Base-by-base conservation (phyloP, 2,329 filamentous ascomycete species). In the Ophiostoma piceae region DNA sequence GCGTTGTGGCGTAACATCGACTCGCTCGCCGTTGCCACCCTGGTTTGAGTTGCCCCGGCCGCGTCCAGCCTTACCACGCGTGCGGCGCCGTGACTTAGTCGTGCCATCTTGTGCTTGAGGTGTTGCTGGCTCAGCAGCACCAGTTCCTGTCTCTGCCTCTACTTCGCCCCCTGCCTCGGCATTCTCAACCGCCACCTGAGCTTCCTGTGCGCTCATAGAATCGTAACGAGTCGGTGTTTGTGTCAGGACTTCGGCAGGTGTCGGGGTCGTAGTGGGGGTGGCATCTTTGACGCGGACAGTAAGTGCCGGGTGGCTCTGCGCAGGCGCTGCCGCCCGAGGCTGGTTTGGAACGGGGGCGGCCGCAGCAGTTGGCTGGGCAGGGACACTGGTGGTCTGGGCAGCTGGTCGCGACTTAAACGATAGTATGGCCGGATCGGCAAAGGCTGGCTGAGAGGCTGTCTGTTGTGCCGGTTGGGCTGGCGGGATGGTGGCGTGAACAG, bases 41-140 rank as follows among this genome's bases (percentile, higher is more conserved):
- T 32, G 54, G 11, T n/a, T 72, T 3, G 74, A 73, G 54, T 6
- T 72, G 62, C 77, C 79, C n/a, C 78, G 72, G 66, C 78, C 80
- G 12, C 77, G 73, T 26, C 51, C 51, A 12, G n/a, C 79, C 22
- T 78, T 73, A 66, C 78, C 80, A 9, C 77, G 73, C 32, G 77
- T 75, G 69, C 75, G 73, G 57, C 77, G 65, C 3, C 72, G 70
- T 16, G 41, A 19, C 62, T 68, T 68, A 2, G 67, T 51, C 1
- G 62, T 14, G 2, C 54, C 64, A 7, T 69, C 67, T 14, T 37
- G 66, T 19, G 64, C 19, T 11, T 37, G 29, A 1, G 37, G 29
- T 12, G 65, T 7, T 2, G 62, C 51, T 14, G 16, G 35, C 19
- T 14, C 47, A 11, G 35, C 32, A 35, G n/a, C 32, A 6, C 32